These are phyloP conservation scores for Rhodamnia argentea DNA, from an alignment of 345 rosid species.

Conservation along the genomic window DNA sequence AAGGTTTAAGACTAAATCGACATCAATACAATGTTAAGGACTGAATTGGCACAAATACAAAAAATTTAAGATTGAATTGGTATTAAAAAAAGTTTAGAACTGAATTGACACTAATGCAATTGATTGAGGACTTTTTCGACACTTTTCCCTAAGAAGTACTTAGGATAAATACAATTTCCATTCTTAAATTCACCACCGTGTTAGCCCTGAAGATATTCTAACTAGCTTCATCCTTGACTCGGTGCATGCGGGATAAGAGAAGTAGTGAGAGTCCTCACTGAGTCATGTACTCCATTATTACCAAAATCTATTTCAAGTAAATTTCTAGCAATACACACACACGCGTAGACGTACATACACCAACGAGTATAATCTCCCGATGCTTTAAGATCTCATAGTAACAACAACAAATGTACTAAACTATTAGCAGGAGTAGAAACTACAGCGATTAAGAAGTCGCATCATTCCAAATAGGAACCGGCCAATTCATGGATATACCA, in stretches of 20 bases:
- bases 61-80: too few species aligned
- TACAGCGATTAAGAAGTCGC: neutral
- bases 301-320: neutral
- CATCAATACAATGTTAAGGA: too few species aligned
- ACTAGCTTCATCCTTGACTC: neutral
- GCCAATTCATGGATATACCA: neutral
- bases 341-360: too few species aligned
- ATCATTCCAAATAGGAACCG: neutral
- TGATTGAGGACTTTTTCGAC: too few species aligned
- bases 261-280: neutral
- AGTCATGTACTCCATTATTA: neutral
- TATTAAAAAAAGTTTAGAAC: too few species aligned
- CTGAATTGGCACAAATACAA: too few species aligned
- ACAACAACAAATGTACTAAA: constrained; percentile 8
- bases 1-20: too few species aligned
- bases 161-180: neutral
- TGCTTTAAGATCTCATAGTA: constrained; percentile 3
- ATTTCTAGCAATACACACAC: too few species aligned
- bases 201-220: neutral
- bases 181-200: neutral
- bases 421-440: constrained; percentile 7
- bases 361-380: neutral
- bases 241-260: neutral
- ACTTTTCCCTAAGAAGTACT: too few species aligned
- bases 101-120: too few species aligned